Evolutionary conservation across 2,329 filamentous ascomycete genomes (phyloP), one percentile per base, ranked within the genome.

Genomic region (Reticulascus tulasneorum): DNA sequence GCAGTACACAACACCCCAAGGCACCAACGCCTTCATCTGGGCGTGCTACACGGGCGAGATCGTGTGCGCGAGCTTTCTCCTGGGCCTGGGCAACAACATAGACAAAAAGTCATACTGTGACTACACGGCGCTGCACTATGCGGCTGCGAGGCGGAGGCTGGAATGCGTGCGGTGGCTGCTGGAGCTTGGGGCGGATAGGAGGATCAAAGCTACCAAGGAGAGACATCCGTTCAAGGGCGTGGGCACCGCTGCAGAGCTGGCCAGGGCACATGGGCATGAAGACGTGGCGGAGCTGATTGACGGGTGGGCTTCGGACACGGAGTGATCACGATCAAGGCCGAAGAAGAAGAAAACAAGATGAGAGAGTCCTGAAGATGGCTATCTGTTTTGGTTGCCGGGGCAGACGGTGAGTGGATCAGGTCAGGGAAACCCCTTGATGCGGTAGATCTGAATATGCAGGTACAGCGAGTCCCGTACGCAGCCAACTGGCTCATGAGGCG

Each of bases 111-210:
- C 38, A 7, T 17, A 29, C 4, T 28, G 12, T 9, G 24, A 29
- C 21, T 41, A n/a, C 13, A 41, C 38, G 9, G 38, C 38, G 11
- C 29, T 41, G 11, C 35, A 41, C 25, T 38, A 40, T 22, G 35
- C 35, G 17, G 27, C 28, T 11, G 20, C 12, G 26, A 27, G 3
- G 10, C 33, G 24, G 12, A 23, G 13, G n/a, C 11, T 22, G 36
- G 24, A 28, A 6, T 24, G 29, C 25, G 35, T 33, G 12, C 27
- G 26, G 34, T 28, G 35, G 32, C 23, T 47, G 20, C 36, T 43
- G 11, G 35, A 46, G 27, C 31, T 45, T 12, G 39, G 45, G 1
- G 28, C 37, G 11, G 32, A 43, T n/a, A 29, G 30, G 29, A 22
- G 7, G 12, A 16, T 33, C 29, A 28, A 3, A 19, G n/a, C 38